Evolutionary conservation across 2,329 filamentous ascomycete genomes (phyloP).

Genomic region (Fusarium drepaniforme): DNA sequence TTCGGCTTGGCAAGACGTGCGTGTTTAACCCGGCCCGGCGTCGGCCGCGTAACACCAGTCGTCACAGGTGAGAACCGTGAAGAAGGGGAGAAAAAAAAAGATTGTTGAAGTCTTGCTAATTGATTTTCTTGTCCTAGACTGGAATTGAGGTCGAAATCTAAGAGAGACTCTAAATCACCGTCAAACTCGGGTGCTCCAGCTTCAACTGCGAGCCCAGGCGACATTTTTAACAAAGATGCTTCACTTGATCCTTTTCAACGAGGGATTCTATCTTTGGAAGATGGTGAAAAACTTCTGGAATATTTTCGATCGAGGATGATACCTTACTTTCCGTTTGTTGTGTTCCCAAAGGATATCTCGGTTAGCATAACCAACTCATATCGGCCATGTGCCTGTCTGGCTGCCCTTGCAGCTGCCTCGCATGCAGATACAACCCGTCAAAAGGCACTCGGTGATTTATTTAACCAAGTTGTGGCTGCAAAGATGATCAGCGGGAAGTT

Average conservation of each 20-base stretch:
- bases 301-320: constrained; percentile 38
- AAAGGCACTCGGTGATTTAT: constrained; percentile 35
- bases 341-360: constrained; percentile 28
- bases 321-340: constrained; percentile 46
- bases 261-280: constrained; percentile 26
- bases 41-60: constrained; percentile 26
- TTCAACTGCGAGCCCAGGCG: not conserved
- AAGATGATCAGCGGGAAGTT: constrained; percentile 38
- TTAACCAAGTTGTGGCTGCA: constrained; percentile 40
- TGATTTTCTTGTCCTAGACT: fast-evolving
- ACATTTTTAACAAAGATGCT: constrained; percentile 11
- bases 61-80: constrained; percentile 10
- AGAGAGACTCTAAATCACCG: constrained; percentile 23
- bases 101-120: not conserved
- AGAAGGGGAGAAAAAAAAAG: too few species aligned
- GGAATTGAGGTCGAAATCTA: not conserved
- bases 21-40: constrained; percentile 46
- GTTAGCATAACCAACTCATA: constrained; percentile 29
- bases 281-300: constrained; percentile 28
- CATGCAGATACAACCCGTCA: constrained; percentile 32
- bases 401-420: constrained; percentile 40
- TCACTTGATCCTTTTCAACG: constrained; percentile 39
- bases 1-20: constrained; percentile 48
- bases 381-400: constrained; percentile 43
- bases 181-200: not conserved